Base-by-base conservation (phyloP, 2,329 filamentous ascomycete genomes). In the Xylaria sp. region DNA sequence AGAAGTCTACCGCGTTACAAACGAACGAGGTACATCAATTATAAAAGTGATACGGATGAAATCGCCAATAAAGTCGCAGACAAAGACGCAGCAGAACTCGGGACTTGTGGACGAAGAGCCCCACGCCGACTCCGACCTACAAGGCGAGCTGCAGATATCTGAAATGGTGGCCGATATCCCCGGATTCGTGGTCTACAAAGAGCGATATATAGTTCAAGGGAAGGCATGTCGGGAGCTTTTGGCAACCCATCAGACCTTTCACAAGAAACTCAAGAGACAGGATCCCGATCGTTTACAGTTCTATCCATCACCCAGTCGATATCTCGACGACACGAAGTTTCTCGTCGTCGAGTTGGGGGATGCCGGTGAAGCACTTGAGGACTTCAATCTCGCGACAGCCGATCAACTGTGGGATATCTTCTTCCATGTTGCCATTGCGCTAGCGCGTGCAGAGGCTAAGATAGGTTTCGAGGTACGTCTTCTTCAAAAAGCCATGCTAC, bases 181-280 rank as follows among this genome's bases (percentile, higher is more conserved):
- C 0, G 87, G 87, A 0, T 89, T 89, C 63, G 86, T 89, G 33
- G 80, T 87, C 17, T 89, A 89, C 77, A 89, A 89, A 73, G 86
- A 88, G 71, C 79, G 84, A 7, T 87, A 88, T 60, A 75, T 89
- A 31, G 83, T 89, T 1, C 77, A 81, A 67, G 87, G 87, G 0
- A 83, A 82, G 63, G 79, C 84, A 0, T 81, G 85, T 3, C 79
- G 78, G 52, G 78, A 79, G 15, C 74, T 89, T 28, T 77, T 87
- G 1, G 82, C 86, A 65, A 88, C 87, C n/a, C 86, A 87, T 64
- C 84, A 87, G 68, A 71, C 73, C 2, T 88, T 87, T 57, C 84
- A 87, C 40, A 80, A 80, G 62, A 80, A 79, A 60, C 75, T 81
- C 71, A 87, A 84, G 76, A 77, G 81, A 17, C 80, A 82, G 69